Evolutionary conservation across 164 flowering plant species (phyloP).

Genomic region (Protea cynaroides): DNA sequence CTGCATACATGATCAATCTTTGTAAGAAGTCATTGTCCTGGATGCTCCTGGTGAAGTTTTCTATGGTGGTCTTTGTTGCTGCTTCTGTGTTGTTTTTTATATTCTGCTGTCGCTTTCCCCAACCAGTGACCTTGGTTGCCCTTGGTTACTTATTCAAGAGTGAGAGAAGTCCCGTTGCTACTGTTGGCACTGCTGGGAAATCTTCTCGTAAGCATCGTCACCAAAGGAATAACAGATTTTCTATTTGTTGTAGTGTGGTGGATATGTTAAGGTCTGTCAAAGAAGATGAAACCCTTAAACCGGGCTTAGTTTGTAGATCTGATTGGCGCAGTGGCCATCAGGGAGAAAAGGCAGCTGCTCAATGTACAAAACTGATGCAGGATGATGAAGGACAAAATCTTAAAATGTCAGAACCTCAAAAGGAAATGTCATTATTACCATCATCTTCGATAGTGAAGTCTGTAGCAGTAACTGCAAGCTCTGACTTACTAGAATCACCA

Average conservation of each 20-base stretch:
- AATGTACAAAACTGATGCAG: constrained; percentile 14
- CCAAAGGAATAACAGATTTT: constrained; percentile 21
- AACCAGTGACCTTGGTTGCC: constrained; percentile 24
- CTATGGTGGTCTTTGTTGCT: constrained; percentile 29
- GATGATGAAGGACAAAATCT: constrained; percentile 11
- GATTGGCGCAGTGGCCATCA: constrained; percentile 19
- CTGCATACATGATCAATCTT: constrained; percentile 37
- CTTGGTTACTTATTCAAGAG: constrained; percentile 25
- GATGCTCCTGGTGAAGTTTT: constrained; percentile 42
- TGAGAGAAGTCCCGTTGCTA: constrained; percentile 21
- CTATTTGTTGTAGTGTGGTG: constrained; percentile 20
- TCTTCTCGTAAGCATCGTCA: constrained; percentile 16
- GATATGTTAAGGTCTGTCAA: constrained; percentile 23
- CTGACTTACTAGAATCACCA: constrained; percentile 26
- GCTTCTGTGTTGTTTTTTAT: constrained; percentile 29
- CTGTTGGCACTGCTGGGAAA: constrained; percentile 23
- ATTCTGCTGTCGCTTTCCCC: constrained; percentile 32
- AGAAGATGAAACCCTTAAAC: constrained; percentile 21
- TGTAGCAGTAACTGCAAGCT: constrained; percentile 17
- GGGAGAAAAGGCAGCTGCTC: constrained; percentile 17
- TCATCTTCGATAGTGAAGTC: constrained; percentile 24
- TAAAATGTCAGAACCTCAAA: constrained; percentile 11
- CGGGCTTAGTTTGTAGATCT: constrained; percentile 18
- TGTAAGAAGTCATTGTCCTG: constrained; percentile 55
- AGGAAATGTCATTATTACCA: constrained; percentile 11